Evolutionary conservation across 2,329 filamentous ascomycete species (phyloP).

Genomic region (Alternaria viburni): DNA sequence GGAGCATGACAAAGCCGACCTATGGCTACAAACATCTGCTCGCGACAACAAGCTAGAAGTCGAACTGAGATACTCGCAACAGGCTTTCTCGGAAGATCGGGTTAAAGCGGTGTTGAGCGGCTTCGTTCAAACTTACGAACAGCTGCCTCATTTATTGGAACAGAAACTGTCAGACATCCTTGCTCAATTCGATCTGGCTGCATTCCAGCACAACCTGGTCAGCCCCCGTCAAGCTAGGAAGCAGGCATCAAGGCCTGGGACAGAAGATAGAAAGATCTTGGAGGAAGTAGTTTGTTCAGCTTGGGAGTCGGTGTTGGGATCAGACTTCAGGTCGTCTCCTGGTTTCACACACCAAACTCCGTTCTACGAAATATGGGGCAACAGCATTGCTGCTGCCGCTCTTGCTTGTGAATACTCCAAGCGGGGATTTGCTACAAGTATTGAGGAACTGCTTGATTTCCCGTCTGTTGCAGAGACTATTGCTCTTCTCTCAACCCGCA

Average conservation of each 20-base stretch:
- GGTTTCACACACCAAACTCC: constrained; percentile 2
- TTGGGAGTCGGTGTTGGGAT: constrained; percentile 4
- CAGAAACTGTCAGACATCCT: neutral
- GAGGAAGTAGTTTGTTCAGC: neutral
- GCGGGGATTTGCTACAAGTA: neutral
- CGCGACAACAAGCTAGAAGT: neutral
- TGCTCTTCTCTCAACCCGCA: neutral
- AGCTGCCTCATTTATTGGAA: neutral
- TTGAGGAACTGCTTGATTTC: neutral
- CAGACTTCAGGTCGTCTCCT: constrained; percentile 1
- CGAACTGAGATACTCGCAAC: constrained; percentile 1
- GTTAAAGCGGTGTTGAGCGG: neutral
- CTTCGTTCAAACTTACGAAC: neutral
- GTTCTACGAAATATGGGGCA: constrained; percentile 6
- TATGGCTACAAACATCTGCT: constrained; percentile 4
- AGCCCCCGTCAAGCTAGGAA: neutral
- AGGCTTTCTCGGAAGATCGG: neutral
- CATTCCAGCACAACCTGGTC: neutral
- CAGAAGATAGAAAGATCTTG: neutral
- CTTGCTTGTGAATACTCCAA: neutral
- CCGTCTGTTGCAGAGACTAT: neutral
- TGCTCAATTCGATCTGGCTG: neutral
- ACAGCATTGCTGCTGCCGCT: neutral
- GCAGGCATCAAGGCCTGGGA: neutral
- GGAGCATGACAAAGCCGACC: constrained; percentile 7